phyloP scores from a whole-genome alignment of 176 grass and related monocot genomes.

The Zoysia japonica region DNA sequence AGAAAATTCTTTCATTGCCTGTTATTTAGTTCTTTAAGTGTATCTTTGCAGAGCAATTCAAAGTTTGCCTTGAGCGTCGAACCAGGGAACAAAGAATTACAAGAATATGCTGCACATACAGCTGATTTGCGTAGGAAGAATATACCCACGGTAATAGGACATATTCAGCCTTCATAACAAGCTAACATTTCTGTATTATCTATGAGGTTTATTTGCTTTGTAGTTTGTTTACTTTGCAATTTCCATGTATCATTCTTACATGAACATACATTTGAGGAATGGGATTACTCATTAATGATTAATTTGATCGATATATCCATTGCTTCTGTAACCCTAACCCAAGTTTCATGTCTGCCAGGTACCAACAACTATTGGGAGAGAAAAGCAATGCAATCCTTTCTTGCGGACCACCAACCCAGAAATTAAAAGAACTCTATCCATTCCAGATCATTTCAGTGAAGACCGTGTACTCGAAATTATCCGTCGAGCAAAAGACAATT shows the following conservation, averaged over 20 bases:
- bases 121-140: conserved; percentile 72
- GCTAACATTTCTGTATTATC: conserved; percentile 17
- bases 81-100: conserved; percentile 86
- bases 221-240: conserved; percentile 20
- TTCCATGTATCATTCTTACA: neutral
- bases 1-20: neutral
- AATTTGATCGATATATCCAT: neutral
- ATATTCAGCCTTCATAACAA: conserved; percentile 8
- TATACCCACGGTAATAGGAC: conserved; percentile 74
- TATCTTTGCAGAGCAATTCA: conserved; percentile 71
- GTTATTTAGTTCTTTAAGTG: conserved; percentile 37
- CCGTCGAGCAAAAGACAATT: conserved; percentile 80
- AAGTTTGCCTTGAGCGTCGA: conserved; percentile 93
- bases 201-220: conserved; percentile 6
- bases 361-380: conserved; percentile 81
- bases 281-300: neutral
- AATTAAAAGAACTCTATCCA: conserved; percentile 65
- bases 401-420: conserved; percentile 77
- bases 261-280: conserved; percentile 15
- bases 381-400: conserved; percentile 97
- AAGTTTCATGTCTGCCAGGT: conserved; percentile 47
- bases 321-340: neutral
- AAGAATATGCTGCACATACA: conserved; percentile 75
- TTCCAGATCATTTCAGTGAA: conserved; percentile 73
- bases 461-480: conserved; percentile 70